Evolutionary conservation across 805 yeast genomes (phyloP), one percentile per base, ranked within the genome.

Genomic region (Saturnispora gosingensis): DNA sequence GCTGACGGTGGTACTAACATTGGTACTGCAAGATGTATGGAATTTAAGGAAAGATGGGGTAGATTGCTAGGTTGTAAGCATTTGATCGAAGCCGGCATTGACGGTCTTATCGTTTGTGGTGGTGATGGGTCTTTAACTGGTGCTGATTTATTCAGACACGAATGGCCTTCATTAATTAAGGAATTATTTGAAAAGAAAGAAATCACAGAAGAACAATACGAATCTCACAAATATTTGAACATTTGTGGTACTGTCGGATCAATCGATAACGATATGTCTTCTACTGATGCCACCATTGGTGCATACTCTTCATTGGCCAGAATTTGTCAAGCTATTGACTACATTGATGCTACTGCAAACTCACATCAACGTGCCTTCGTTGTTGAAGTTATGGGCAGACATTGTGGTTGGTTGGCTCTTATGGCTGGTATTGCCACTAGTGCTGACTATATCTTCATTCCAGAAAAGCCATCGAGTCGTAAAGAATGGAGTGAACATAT

Each of bases 351-450:
- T 24, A 85, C 95, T 24, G 95, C 95, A 24, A 77, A 78, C 49
- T 84, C 90, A 1, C 95, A 85, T 66, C 83, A 88, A 30, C 72
- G 95, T 64, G 93, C 91, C 4, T 85, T 85, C 61, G 87, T 85
- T 40, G 81, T 85, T 42, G 95, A 85, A 70, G 95, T 85, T 18
- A 85, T 85, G 95, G 95, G 95, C 54, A 76, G 95, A 68, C 89
- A 85, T 66, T 85, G 95, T 72, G 95, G 95, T 56, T 85, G 95
- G 95, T 73, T 85, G 56, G 91, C 86, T 1, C 70, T 85, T 55
- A 80, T 84, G 85, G 82, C 91, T 16, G 95, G 93, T 57, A 74
- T 85, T 54, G 78, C 88, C 13, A 81, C 88, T 15, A 80, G 89
- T 56, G 91, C 95, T 2, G 95, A 85, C 66, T 85, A 77, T 60